Conservation (phyloP, 768 basidiomycete genomes). For the Atractiella rhizophila region DNA sequence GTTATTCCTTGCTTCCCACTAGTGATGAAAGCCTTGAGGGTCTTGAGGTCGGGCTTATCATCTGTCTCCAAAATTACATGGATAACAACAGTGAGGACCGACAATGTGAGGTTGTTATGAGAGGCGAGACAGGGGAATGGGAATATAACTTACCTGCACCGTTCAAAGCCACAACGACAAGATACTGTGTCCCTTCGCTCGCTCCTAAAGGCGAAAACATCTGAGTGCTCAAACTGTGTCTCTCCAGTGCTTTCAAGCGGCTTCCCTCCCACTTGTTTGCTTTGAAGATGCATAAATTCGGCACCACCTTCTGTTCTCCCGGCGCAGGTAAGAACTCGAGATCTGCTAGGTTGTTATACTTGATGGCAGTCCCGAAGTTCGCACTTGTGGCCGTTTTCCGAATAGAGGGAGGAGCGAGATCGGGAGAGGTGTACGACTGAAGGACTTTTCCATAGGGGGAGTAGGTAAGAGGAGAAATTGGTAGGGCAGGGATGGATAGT, state of each 20-base stretch:
- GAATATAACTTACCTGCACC: conserved; percentile 25
- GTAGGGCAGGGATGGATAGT: conserved; percentile 23
- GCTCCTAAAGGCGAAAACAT: conserved; percentile 81
- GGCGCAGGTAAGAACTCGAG: conserved; percentile 25
- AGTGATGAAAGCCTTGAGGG: conserved; percentile 57
- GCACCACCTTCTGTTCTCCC: conserved; percentile 31
- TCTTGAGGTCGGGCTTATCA: conserved; percentile 49
- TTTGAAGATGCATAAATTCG: conserved; percentile 52
- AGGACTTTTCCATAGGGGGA: conserved; percentile 70
- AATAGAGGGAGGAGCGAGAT: conserved; percentile 31
- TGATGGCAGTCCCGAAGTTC: conserved; percentile 69
- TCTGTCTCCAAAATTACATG: conserved; percentile 25
- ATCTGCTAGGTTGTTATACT: conserved; percentile 76
- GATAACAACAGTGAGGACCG: too few relatives aligned
- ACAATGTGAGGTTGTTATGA: not conserved
- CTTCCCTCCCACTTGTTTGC: too few relatives aligned
- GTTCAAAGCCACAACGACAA: conserved; percentile 68
- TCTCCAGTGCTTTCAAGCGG: conserved; percentile 54
- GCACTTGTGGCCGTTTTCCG: conserved; percentile 8
- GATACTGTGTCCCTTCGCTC: conserved; percentile 28
- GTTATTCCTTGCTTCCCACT: conserved; percentile 57
- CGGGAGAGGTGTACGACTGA: conserved; percentile 52
- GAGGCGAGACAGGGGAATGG: not conserved
- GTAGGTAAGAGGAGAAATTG: conserved; percentile 66
- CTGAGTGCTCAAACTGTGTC: conserved; percentile 72